phyloP scores from a whole-genome alignment of 495 filamentous ascomycete species.

The Trichocladium uniseriatum region DNA sequence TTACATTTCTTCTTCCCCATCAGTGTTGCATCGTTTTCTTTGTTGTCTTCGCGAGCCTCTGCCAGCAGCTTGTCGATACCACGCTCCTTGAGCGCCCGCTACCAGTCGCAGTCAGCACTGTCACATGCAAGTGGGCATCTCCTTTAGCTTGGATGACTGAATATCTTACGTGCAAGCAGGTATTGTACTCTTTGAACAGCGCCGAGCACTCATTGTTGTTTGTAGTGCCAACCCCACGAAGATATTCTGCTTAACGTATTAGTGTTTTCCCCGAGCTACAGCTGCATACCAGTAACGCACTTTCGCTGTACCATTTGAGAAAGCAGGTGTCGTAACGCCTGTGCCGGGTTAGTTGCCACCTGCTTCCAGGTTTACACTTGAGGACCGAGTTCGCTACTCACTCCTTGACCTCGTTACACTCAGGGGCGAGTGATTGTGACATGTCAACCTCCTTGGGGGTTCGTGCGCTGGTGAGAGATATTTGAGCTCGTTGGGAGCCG shows the following conservation, averaged over 20 bases:
- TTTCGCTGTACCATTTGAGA: slow-evolving; percentile 94
- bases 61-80: slow-evolving; percentile 82
- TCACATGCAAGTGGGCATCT: not conserved
- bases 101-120: not conserved
- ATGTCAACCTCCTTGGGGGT: slow-evolving; percentile 23
- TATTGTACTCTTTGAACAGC: slow-evolving; percentile 78
- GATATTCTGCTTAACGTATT: slow-evolving; percentile 54
- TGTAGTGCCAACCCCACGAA: slow-evolving; percentile 60
- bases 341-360: not conserved
- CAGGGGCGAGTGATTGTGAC: slow-evolving; percentile 49
- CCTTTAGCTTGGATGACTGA: not conserved
- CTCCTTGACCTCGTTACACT: slow-evolving; percentile 90
- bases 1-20: slow-evolving; percentile 46
- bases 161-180: slow-evolving; percentile 60
- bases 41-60: slow-evolving; percentile 72
- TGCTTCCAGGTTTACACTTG: slow-evolving; percentile 4
- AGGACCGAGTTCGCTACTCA: slow-evolving; percentile 29
- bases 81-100: slow-evolving; percentile 74
- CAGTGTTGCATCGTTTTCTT: slow-evolving; percentile 67
- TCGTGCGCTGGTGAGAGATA: no score
- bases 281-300: slow-evolving; percentile 43
- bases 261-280: not conserved
- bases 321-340: slow-evolving; percentile 90
- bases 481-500: no score
- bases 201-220: slow-evolving; percentile 71